Percentiles rank a stretch among this genome's conserved stretches.
These are phyloP conservation scores for Murraya paniculata DNA, from an alignment of 345 rosid species.

Conservation along the genomic window DNA sequence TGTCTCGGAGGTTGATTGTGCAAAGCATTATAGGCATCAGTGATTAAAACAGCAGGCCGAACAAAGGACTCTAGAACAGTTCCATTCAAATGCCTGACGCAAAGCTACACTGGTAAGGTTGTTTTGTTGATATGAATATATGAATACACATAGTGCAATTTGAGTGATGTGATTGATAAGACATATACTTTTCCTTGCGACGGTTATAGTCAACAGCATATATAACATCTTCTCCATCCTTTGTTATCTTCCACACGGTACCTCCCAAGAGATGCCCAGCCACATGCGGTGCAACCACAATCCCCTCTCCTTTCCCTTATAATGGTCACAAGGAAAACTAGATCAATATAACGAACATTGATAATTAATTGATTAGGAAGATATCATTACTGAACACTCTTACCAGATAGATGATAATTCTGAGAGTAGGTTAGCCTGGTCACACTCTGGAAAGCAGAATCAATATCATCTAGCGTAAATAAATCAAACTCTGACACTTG, in stretches of 20 bases:
- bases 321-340: not conserved
- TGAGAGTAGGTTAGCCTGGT: constrained; percentile 89
- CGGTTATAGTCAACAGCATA: constrained; percentile 98
- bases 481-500: constrained; percentile 94
- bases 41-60: constrained; percentile 94
- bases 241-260: constrained; percentile 92
- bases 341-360: constrained; percentile 1
- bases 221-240: constrained; percentile 96
- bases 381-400: not conserved
- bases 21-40: constrained; percentile 93
- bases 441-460: constrained; percentile 80
- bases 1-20: constrained; percentile 72
- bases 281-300: constrained; percentile 90
- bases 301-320: constrained; percentile 94
- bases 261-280: constrained; percentile 99
- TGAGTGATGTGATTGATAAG: constrained; percentile 16
- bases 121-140: not conserved
- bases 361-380: not conserved
- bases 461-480: constrained; percentile 89
- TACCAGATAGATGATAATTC: constrained; percentile 84
- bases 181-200: constrained; percentile 79
- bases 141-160: not conserved
- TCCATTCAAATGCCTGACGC: constrained; percentile 94
- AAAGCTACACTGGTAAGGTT: constrained; percentile 15
- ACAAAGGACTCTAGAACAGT: constrained; percentile 85